Percentiles rank a stretch among this genome's conserved stretches.
phyloP scores from a whole-genome alignment of 176 grass and related monocot genomes.

The Hsuehochloa calcarea region DNA sequence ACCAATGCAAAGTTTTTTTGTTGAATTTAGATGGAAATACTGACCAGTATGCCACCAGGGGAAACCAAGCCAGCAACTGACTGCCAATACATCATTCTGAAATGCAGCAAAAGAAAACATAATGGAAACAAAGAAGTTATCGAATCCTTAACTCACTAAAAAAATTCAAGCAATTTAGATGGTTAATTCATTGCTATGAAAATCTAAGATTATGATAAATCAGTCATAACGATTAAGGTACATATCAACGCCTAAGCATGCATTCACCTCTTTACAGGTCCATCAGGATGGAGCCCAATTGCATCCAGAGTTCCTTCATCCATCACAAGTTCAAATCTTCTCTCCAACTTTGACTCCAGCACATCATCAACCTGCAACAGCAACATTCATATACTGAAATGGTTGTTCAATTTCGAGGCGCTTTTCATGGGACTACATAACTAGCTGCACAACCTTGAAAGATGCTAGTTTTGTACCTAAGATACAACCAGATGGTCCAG shows the following conservation, averaged over 20 bases:
- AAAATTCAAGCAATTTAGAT: not conserved
- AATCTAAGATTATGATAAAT: not conserved
- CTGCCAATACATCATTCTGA: conserved; percentile 97
- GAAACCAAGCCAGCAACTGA: conserved; percentile 71
- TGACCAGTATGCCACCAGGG: conserved; percentile 83
- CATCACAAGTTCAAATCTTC: conserved; percentile 87
- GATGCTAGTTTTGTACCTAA: not conserved
- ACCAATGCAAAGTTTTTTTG: not conserved
- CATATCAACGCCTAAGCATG: not conserved
- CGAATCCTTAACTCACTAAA: not conserved
- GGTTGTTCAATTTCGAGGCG: not conserved
- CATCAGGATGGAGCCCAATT: conserved; percentile 82
- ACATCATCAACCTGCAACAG: conserved; percentile 87
- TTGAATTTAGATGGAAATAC: conserved; percentile 31
- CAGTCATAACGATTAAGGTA: not conserved
- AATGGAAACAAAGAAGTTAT: not conserved
- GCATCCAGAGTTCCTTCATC: conserved; percentile 93
- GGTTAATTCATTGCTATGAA: not conserved
- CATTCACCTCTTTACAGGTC: conserved; percentile 77
- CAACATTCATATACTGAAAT: not conserved
- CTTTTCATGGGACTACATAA: not conserved
- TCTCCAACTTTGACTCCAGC: conserved; percentile 84
- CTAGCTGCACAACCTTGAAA: not conserved
- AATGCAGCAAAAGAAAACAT: conserved; percentile 27
- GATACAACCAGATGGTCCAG: not conserved